Base-by-base conservation (phyloP, 495 filamentous ascomycete genomes). In the Podospora appendiculata region DNA sequence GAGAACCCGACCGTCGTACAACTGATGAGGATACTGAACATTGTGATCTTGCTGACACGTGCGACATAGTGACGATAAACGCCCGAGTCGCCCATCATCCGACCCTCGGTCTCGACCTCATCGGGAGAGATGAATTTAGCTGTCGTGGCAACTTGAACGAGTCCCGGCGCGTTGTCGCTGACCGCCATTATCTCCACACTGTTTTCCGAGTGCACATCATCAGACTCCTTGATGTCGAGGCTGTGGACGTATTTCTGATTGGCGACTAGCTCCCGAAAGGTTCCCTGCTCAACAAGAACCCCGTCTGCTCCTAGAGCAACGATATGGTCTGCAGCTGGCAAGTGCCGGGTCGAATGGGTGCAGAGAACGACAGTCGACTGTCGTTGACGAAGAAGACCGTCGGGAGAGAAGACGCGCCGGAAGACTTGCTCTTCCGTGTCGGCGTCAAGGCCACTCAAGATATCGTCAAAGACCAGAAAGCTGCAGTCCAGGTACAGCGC, bases 381-480 rank as follows among this genome's bases (percentile, higher is more conserved):
- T 17, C 56, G 45, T n/a, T 45, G 49, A 43, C 65, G 55, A 53
- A 64, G 53, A n/a, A 63, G 42, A 2, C 64, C 64, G 11, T 51
- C 48, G 0, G 48, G 16, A 9, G 51, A 59, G 40, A 87, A 71
- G 2, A 86, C 60, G 33, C 68, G 68, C 19, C 77, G 70, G 52
- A 83, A 85, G 1, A 87, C 77, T 12, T 76, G 69, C 7, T 80
- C 73, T 56, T 84, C 82, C 0, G 84, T 87, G 14, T 75, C 71
- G 2, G 75, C 66, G 13, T 88, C 84, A 6, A 88, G 67, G 1
- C 80, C 82, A 52, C 79, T 85, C 25, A 88, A 71, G 6, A 81
- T 68, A 55, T 87, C 69, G 33, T 71, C 70, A 42, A 72, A 60
- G 8, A 72, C 36, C 4, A 69, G 43, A 4, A 71, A 43, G 1